Evolutionary conservation across 306 rosid genomes (phyloP).

Genomic region (Senna siamea): DNA sequence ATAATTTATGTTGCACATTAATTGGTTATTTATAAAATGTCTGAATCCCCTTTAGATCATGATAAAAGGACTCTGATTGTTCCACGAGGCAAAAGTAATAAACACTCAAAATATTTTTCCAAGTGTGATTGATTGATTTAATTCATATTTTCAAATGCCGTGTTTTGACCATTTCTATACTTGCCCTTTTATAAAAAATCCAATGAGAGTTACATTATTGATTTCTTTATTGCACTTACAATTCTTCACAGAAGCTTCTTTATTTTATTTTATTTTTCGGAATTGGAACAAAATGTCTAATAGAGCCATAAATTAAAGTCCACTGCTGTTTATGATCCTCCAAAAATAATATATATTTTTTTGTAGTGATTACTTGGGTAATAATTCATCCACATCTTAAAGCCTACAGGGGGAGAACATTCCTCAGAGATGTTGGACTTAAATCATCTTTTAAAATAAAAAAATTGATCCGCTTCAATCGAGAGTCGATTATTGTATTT

Average conservation of each 20-base stretch:
- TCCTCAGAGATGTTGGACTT: neutral
- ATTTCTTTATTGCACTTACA: neutral
- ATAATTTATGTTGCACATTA: too few species aligned
- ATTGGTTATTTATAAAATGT: too few species aligned
- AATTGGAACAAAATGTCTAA: neutral
- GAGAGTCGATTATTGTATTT: neutral
- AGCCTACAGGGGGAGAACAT: neutral
- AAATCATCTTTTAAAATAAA: neutral
- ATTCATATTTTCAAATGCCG: neutral
- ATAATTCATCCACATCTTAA: neutral
- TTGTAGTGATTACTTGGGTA: neutral
- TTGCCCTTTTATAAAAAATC: too few species aligned
- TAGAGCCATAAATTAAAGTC: neutral
- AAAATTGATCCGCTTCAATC: neutral
- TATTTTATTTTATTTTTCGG: neutral
- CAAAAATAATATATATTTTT: neutral
- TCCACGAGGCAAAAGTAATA: too few species aligned
- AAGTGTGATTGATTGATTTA: too few species aligned
- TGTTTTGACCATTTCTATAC: slow-evolving; percentile 12
- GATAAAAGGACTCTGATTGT: too few species aligned
- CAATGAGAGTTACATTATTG: neutral
- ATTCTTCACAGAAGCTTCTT: neutral
- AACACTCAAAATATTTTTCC: too few species aligned
- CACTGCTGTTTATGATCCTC: neutral
- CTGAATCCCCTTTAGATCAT: too few species aligned